A percentile compares a stretch with the other conserved stretches of the same genome.
These are phyloP conservation scores for Selaginella moellendorffii DNA, from an alignment of 75 land plant species.

Conservation along the genomic window DNA sequence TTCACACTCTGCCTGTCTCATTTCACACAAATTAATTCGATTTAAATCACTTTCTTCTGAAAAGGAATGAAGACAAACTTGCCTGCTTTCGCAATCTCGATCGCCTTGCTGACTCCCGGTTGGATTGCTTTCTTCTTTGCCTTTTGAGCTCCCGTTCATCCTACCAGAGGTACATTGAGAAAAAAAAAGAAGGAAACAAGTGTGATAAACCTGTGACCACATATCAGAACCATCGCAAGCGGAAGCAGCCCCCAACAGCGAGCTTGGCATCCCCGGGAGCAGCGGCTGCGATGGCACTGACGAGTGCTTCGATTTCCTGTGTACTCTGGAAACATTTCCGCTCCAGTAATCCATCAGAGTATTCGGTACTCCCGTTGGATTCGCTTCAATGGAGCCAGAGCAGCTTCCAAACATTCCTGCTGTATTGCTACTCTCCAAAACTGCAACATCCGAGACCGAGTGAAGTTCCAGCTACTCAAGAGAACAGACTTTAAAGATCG, in stretches of 20 bases:
- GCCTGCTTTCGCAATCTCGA: constrained; percentile 80
- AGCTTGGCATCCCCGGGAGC: too few relatives aligned
- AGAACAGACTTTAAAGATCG: too few relatives aligned
- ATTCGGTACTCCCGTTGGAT: not conserved
- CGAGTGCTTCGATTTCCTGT: not conserved
- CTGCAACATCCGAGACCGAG: not conserved
- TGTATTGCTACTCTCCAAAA: not conserved
- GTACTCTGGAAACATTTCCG: not conserved
- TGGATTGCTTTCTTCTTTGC: constrained; percentile 67
- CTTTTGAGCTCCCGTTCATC: constrained; percentile 80
- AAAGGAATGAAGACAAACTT: not conserved
- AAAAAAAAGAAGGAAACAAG: too few relatives aligned
- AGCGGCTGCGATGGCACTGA: not conserved
- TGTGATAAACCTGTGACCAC: not conserved
- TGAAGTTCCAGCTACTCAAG: too few relatives aligned
- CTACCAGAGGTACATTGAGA: constrained; percentile 15
- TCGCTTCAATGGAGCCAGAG: not conserved
- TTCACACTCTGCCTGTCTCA: constrained; percentile 74
- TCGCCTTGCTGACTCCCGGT: constrained; percentile 71
- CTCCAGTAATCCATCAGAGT: not conserved
- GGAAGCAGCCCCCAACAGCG: too few relatives aligned
- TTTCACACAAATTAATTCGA: constrained; percentile 4
- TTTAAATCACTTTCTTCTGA: not conserved
- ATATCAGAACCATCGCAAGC: not conserved
- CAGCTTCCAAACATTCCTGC: not conserved